Conservation (phyloP, 345 rosid species). For the Aethionema arabicum region DNA sequence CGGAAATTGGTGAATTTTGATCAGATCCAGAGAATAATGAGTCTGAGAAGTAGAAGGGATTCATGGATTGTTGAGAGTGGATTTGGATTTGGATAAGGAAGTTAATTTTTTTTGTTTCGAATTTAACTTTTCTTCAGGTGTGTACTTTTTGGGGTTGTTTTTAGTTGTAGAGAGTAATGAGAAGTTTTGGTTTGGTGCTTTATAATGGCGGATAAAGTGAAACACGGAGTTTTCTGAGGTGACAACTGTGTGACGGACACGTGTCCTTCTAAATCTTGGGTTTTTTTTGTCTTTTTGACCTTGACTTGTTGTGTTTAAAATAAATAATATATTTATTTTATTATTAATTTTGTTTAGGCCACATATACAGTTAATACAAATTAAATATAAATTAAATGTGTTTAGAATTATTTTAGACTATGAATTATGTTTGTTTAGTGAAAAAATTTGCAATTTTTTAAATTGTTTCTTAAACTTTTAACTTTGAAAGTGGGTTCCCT, state of each 20-base stretch:
- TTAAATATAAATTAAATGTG: too few relatives aligned
- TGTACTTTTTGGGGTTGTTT: slow-evolving; percentile 4
- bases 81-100: slow-evolving; percentile 22
- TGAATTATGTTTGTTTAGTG: too few relatives aligned
- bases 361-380: too few relatives aligned
- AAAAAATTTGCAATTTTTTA: too few relatives aligned
- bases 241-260: slow-evolving; percentile 31
- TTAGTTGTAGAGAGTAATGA: slow-evolving; percentile 4
- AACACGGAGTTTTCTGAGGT: slow-evolving; percentile 20
- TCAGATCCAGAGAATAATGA: slow-evolving; percentile 38
- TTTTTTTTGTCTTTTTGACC: too few relatives aligned
- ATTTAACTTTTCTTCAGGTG: slow-evolving; percentile 22
- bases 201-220: slow-evolving; percentile 9
- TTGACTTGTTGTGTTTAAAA: background rate
- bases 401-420: too few relatives aligned
- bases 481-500: too few relatives aligned
- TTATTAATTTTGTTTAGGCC: too few relatives aligned
- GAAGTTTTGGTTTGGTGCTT: slow-evolving; percentile 2
- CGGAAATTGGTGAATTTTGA: slow-evolving; percentile 43
- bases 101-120: slow-evolving; percentile 32
- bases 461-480: too few relatives aligned
- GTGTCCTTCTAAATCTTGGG: background rate
- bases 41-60: slow-evolving; percentile 31
- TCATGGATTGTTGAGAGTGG: slow-evolving; percentile 19
- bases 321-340: too few relatives aligned